phyloP scores from a whole-genome alignment of 139 green algal species.

The Asterochloris erici region DNA sequence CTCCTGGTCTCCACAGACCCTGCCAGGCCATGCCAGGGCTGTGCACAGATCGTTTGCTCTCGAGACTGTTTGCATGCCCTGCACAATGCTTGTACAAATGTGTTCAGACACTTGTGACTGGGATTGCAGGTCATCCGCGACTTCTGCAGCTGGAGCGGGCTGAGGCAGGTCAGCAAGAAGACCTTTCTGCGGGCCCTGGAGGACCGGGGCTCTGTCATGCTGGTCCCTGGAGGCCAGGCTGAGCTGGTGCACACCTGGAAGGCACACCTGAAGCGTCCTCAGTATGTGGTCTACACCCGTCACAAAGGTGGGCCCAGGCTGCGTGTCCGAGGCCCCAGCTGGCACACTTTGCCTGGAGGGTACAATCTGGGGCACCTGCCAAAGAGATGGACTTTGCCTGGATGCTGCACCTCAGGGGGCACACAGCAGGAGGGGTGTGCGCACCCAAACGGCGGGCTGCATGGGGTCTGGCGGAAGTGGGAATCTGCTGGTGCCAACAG shows the following conservation, averaged over 20 bases:
- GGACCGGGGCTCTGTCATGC: conserved; percentile 61
- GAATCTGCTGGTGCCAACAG: conserved; percentile 73
- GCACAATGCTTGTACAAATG: not conserved
- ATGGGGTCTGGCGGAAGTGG: no score
- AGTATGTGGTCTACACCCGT: conserved; percentile 41
- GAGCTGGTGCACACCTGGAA: conserved; percentile 66
- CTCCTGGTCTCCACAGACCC: no score
- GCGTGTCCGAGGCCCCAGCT: no score
- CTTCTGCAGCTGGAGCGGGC: conserved; percentile 55
- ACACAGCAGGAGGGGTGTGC: no score
- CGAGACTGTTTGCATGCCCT: not conserved
- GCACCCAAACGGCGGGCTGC: no score
- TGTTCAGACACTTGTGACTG: no score
- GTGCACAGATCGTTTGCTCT: not conserved
- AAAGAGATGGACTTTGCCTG: no score
- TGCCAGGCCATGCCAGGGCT: no score
- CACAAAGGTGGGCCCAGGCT: conserved; percentile 34
- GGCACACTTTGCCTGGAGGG: no score
- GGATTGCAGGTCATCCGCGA: conserved; percentile 48
- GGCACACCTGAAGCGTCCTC: conserved; percentile 12
- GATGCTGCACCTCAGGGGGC: no score
- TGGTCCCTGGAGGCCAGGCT: conserved; percentile 83
- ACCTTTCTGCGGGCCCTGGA: conserved; percentile 63
- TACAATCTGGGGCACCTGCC: no score
- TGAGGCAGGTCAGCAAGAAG: conserved; percentile 56